These are phyloP conservation scores for Helianthus tuberosus DNA, from an alignment of 129 eudicot species.

Conservation along the genomic window DNA sequence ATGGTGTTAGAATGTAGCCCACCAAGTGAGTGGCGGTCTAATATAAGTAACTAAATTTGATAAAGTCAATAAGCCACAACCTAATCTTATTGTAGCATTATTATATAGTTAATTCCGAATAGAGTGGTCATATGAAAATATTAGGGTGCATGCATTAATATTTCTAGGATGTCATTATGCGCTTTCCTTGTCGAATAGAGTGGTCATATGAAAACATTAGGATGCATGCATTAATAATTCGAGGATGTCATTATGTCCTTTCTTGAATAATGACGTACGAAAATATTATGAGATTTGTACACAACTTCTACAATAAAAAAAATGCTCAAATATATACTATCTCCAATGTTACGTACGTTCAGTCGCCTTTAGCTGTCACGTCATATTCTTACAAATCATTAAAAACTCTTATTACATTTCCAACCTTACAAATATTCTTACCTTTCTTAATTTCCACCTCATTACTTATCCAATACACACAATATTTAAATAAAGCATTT, in stretches of 20 bases:
- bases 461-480: too few species aligned
- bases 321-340: too few species aligned
- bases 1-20: background rate
- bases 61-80: constrained; percentile 22
- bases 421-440: too few species aligned
- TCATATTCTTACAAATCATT: too few species aligned
- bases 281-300: background rate
- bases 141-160: constrained; percentile 1
- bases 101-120: constrained; percentile 8
- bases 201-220: constrained; percentile 8
- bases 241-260: constrained; percentile 5
- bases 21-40: background rate
- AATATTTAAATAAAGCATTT: too few species aligned
- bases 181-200: background rate
- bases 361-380: too few species aligned
- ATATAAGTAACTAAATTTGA: background rate
- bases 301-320: too few species aligned
- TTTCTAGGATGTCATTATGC: constrained; percentile 1
- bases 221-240: background rate
- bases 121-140: constrained; percentile 1
- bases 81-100: constrained; percentile 19
- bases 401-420: too few species aligned
- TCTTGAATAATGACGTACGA: background rate
- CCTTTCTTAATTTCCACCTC: too few species aligned
- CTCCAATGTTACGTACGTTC: too few species aligned